A percentile compares a stretch with the other conserved stretches of the same genome.
Conservation (phyloP, 1,284 basidiomycete genomes). For the Takashimella koratensis region DNA sequence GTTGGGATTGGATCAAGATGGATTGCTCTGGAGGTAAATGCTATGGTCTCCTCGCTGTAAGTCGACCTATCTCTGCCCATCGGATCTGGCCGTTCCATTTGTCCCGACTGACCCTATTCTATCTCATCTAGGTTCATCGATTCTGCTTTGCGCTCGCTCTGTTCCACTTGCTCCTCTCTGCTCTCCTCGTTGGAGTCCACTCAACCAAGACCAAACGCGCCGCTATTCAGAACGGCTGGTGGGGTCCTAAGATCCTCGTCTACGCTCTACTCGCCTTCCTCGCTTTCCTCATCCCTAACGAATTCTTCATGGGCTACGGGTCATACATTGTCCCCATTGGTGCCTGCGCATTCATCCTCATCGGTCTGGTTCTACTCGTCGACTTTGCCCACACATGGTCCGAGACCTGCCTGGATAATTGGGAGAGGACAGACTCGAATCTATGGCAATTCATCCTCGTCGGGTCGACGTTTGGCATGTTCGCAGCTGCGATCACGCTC, state of each 20-base stretch:
- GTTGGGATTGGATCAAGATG: constrained; percentile 97
- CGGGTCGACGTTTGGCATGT: constrained; percentile 86
- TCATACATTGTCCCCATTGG: constrained; percentile 89
- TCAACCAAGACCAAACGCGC: constrained; percentile 88
- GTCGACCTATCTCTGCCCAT: constrained; percentile 41
- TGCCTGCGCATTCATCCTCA: constrained; percentile 86
- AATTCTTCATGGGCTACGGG: constrained; percentile 66
- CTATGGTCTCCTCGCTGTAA: constrained; percentile 92
- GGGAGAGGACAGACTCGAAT: constrained; percentile 82
- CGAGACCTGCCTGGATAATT: constrained; percentile 91
- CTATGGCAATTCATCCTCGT: constrained; percentile 97
- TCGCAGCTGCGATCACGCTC: constrained; percentile 73
- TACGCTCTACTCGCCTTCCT: constrained; percentile 82
- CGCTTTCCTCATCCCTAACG: constrained; percentile 64
- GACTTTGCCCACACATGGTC: constrained; percentile 99
- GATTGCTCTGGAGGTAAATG: constrained; percentile 89
- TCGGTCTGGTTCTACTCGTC: constrained; percentile 94
- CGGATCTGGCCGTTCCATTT: neutral
- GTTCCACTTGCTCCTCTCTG: constrained; percentile 79
- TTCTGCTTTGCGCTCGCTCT: constrained; percentile 92
- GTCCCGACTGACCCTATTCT: constrained; percentile 1
- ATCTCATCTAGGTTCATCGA: constrained; percentile 78
- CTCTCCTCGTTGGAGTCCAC: constrained; percentile 76
- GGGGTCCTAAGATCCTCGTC: constrained; percentile 92
- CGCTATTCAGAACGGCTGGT: constrained; percentile 98